Percentiles rank a stretch among this genome's conserved stretches.
Conservation (phyloP, 2,329 filamentous ascomycete genomes). For the Ophiocordyceps camponoti-leonardi region DNA sequence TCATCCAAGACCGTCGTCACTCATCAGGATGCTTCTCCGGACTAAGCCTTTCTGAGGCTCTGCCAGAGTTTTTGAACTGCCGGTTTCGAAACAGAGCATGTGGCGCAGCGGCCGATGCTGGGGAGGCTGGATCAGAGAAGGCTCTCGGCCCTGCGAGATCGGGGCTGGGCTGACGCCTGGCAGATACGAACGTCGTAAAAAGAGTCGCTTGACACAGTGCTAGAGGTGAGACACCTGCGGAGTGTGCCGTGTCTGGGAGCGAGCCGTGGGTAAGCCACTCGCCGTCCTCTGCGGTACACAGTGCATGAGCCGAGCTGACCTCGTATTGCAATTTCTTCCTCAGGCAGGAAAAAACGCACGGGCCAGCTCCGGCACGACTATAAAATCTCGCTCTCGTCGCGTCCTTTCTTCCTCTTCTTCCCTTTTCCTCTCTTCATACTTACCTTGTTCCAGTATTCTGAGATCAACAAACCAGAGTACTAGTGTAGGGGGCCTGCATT, state of each 20-base stretch:
- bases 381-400: constrained; percentile 5
- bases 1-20: not conserved
- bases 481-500: constrained; percentile 32
- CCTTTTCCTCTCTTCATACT: constrained; percentile 26
- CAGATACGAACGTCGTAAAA: too few relatives aligned
- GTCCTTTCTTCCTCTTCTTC: constrained; percentile 1
- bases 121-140: not conserved
- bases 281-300: too few relatives aligned
- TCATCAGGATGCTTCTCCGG: not conserved
- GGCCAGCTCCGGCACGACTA: constrained; percentile 5
- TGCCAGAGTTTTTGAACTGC: not conserved
- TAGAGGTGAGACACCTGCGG: not conserved
- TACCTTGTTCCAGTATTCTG: constrained; percentile 27
- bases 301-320: not conserved
- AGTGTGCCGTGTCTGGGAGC: not conserved
- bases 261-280: too few relatives aligned
- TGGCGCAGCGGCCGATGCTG: not conserved
- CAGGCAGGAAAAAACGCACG: constrained; percentile 7
- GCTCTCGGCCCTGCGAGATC: not conserved
- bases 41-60: not conserved
- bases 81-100: not conserved
- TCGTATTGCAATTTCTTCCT: constrained; percentile 1
- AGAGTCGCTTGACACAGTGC: not conserved
- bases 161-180: not conserved
- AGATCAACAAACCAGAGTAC: constrained; percentile 24